Base-by-base conservation (phyloP, 441 rosid genomes). In the Populus hybrid region DNA sequence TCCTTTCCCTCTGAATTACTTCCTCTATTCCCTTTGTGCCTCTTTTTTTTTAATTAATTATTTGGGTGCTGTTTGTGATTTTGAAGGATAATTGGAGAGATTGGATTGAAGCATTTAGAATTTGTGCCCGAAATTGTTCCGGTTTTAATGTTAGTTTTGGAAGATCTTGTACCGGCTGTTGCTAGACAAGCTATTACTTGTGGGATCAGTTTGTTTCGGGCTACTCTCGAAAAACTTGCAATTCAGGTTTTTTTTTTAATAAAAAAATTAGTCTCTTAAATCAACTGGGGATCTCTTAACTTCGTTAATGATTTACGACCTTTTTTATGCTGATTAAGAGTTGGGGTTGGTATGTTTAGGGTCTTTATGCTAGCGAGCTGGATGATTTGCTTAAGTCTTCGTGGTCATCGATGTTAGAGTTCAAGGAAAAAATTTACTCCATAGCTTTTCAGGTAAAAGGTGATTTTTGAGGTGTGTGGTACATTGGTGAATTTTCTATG, bases 81-180 rank as follows among this genome's bases (percentile, higher is more conserved):
- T 73, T 79, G 82, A 84, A 94, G 98, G 93, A 88, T 94, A 57
- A 84, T 91, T 80, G 97, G 98, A 76, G 95, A 91, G 69, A 86
- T 93, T 79, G 98, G 98, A 79, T 67, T 83, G 82, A 90, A 88
- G 87, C 88, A 92, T 85, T 77, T 87, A 69, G 97, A 94, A 75
- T 85, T 87, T 21, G 84, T 94, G 76, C 96, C 95, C 34, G 97
- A 94, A 73, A 87, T 97, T 74, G 90, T 89, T 40, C 97, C 94
- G 16, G 87, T 93, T 79, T 84, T 97, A 26, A 86, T 89, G 23
- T 85, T 85, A 74, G 89, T 89, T 80, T 80, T 91, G 80, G 87
- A 90, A 19, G 99, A 97, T 80, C 87, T 76, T 80, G 89, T 94
- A 16, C 98, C 98, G 1, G 97, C 98, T 68, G 99, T 94, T 79